Percentiles rank a stretch among this genome's conserved stretches.
These are phyloP conservation scores for Saccharomycopsis synnaedendra DNA, from an alignment of 805 yeast species.

Conservation along the genomic window DNA sequence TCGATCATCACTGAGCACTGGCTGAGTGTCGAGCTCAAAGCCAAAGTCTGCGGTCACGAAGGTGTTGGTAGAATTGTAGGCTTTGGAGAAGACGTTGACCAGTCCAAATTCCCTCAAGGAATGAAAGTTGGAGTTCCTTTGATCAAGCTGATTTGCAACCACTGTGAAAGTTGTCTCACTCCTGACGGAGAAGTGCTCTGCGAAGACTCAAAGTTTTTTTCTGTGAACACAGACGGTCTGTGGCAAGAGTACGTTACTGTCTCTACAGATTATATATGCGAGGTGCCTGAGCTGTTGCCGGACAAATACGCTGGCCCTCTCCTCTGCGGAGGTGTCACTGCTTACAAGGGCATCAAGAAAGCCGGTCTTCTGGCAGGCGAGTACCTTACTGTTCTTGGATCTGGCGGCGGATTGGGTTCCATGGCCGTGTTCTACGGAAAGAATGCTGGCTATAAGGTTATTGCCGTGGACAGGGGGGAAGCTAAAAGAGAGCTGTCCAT, in stretches of 20 bases:
- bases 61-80: constrained; percentile 22
- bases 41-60: constrained; percentile 22
- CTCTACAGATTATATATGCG: constrained; percentile 48
- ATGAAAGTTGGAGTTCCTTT: constrained; percentile 21
- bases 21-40: constrained; percentile 19
- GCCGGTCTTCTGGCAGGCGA: constrained; percentile 51
- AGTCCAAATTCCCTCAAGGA: constrained; percentile 17
- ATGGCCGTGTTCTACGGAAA: constrained; percentile 65
- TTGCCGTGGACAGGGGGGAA: constrained; percentile 56
- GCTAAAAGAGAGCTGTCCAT: constrained; percentile 46
- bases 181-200: constrained; percentile 34
- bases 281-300: constrained; percentile 33
- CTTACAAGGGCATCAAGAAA: constrained; percentile 55
- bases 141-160: constrained; percentile 17
- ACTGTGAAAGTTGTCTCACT: constrained; percentile 18
- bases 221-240: constrained; percentile 63
- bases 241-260: constrained; percentile 61
- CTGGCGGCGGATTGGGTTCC: constrained; percentile 75
- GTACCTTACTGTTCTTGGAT: constrained; percentile 70
- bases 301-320: constrained; percentile 38
- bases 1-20: constrained; percentile 30
- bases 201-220: constrained; percentile 56
- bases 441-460: constrained; percentile 63
- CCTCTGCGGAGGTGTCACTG: constrained; percentile 60
- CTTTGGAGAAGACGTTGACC: constrained; percentile 18